Evolutionary conservation across 805 yeast species (phyloP), one percentile per base, ranked within the genome.

Genomic region (Komagataella phaffii): DNA sequence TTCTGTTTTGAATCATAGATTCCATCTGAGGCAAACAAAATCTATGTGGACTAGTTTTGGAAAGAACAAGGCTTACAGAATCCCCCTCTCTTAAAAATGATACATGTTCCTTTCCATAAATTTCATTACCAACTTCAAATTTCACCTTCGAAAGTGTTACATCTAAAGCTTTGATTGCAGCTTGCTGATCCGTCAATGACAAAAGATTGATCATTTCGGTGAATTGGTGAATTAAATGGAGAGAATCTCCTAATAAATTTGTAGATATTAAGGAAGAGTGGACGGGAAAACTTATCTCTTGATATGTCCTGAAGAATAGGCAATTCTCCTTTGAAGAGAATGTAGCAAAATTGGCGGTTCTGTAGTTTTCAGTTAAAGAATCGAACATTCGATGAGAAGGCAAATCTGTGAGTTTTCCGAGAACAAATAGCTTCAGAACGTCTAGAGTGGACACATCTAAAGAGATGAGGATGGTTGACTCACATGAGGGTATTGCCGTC

Each of bases 401-500:
- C 3, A 30, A 8, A 14, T 30, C 12, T 30, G 40, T 14, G 4
- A 30, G 40, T 30, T 30, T 30, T 8, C 40, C 40, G 14, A 30
- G 10, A 30, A 30, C 14, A 30, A 30, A 10, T 14, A 30, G 5
- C n/a, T 30, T 30, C 14, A 30, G 3, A 14, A 30, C 14, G 40
- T 30, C 40, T 30, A 14, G 12, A 30, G 40, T 30, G 14, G 40
- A 30, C 12, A 30, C 14, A 30, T 30, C 40, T 14, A 30, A 30
- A 23, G 10, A 21, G 47, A 45, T 45, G 12, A 45, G 24, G 21
- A 45, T 45, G 24, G 47, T 12, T 19, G 47, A 45, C 7, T 21
- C 47, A 45, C 47, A 45, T 45, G 47, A 45, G 23, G 47, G 47
- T 19, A 45, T 45, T 24, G 21, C 30, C 17, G 47, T 45, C 21